These are phyloP conservation scores for Pachyrhizus erosus DNA, from an alignment of 306 rosid genomes.

Conservation along the genomic window DNA sequence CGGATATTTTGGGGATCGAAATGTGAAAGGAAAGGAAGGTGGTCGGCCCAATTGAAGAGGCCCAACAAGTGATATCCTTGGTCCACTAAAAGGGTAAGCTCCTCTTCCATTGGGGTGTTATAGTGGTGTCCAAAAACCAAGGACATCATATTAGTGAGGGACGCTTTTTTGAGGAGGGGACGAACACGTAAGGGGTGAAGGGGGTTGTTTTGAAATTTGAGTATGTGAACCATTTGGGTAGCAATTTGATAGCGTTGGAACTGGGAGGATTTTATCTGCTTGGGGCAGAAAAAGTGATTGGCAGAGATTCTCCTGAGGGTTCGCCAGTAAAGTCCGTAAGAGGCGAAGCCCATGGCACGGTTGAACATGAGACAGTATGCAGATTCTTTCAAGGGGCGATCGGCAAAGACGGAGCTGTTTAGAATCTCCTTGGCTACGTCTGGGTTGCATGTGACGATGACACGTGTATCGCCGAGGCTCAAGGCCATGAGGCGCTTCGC, in stretches of 20 bases:
- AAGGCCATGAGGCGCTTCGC: constrained; percentile 80
- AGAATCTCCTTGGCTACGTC: constrained; percentile 73
- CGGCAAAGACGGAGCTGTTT: constrained; percentile 61
- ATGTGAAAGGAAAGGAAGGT: constrained; percentile 61
- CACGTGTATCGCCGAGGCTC: constrained; percentile 70
- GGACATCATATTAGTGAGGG: constrained; percentile 70
- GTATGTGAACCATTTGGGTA: constrained; percentile 50
- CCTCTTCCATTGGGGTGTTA: constrained; percentile 48
- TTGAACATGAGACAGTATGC: constrained; percentile 79
- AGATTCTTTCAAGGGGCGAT: constrained; percentile 78
- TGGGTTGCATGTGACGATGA: constrained; percentile 62
- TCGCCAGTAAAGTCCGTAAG: constrained; percentile 77
- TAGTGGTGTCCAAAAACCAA: constrained; percentile 72
- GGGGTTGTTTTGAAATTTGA: constrained; percentile 1
- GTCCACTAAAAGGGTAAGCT: constrained; percentile 64
- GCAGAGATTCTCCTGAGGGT: constrained; percentile 71
- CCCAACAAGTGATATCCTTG: constrained; percentile 79
- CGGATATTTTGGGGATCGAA: constrained; percentile 67
- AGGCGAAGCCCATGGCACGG: constrained; percentile 78
- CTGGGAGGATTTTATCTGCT: constrained; percentile 67
- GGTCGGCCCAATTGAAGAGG: constrained; percentile 73
- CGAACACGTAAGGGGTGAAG: constrained; percentile 37
- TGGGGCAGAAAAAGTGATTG: constrained; percentile 70
- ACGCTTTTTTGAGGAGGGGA: constrained; percentile 56
- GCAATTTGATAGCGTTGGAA: constrained; percentile 55